Conservation (phyloP, 768 basidiomycete genomes). For the Symmetrospora coprosmae region DNA sequence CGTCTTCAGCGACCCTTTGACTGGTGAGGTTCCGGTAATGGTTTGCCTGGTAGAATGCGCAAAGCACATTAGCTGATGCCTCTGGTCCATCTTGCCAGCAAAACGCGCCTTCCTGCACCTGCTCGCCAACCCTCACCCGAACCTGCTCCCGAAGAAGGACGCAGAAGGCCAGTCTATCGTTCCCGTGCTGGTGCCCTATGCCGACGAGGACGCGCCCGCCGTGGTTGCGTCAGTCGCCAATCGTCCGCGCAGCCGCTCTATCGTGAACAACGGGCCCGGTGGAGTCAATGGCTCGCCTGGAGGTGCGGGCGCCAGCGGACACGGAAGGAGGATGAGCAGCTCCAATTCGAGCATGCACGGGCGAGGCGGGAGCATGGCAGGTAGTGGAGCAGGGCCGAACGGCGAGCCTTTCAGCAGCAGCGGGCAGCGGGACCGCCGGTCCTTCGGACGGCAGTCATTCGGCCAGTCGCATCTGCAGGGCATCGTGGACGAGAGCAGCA, state of each 20-base stretch:
- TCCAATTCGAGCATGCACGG: not conserved
- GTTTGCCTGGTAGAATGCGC: not conserved
- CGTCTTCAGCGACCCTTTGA: slow-evolving; percentile 77
- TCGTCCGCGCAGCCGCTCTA: slow-evolving; percentile 28
- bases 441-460: slow-evolving; percentile 9
- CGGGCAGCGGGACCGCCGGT: not conserved
- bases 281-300: not conserved
- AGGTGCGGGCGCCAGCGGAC: not conserved
- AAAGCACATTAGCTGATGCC: not conserved
- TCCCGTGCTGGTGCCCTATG: slow-evolving; percentile 62
- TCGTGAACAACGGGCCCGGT: not conserved
- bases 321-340: not conserved
- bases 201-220: slow-evolving; percentile 74
- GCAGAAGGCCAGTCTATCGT: not conserved
- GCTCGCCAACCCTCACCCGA: slow-evolving; percentile 58
- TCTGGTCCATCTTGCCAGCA: slow-evolving; percentile 47
- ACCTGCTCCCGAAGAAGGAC: slow-evolving; percentile 6
- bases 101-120: slow-evolving; percentile 89
- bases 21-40: slow-evolving; percentile 51
- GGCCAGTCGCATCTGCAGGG: slow-evolving; percentile 17
- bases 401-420: not conserved
- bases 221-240: slow-evolving; percentile 40
- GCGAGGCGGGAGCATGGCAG: not conserved
- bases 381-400: not conserved
- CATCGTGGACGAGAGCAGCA: slow-evolving; percentile 17